phyloP scores from a whole-genome alignment of 257 asterid species.

The Cinchona pubescens region DNA sequence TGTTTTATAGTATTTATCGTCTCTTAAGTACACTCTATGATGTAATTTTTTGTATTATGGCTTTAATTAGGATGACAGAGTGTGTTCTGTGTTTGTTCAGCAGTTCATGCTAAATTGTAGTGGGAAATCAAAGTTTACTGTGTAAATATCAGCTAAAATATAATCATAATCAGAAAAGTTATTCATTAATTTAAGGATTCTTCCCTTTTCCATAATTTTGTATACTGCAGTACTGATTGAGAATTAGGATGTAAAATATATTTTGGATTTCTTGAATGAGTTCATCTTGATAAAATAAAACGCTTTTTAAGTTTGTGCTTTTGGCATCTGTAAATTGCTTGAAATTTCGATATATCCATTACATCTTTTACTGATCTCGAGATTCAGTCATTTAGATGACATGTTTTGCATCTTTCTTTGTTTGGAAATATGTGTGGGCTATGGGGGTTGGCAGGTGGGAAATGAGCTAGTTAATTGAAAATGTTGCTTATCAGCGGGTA shows the following conservation, averaged over 20 bases:
- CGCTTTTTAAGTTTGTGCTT: not conserved
- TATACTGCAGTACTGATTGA: too few species aligned
- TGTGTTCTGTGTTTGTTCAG: not conserved
- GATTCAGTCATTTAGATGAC: not conserved
- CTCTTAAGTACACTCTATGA: not conserved
- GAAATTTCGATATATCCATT: not conserved
- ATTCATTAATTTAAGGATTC: too few species aligned
- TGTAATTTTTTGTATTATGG: not conserved
- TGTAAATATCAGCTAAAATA: not conserved
- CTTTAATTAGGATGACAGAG: not conserved
- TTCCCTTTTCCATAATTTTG: too few species aligned
- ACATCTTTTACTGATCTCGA: not conserved
- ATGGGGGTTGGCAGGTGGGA: not conserved
- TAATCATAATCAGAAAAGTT: too few species aligned
- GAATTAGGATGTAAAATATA: too few species aligned
- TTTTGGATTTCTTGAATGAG: not conserved
- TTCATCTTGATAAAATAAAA: not conserved
- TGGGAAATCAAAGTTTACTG: not conserved
- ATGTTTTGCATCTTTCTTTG: not conserved
- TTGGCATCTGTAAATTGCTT: not conserved
- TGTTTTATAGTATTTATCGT: not conserved
- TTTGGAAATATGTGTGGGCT: not conserved
- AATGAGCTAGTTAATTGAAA: constrained; percentile 5
- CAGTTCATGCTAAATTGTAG: not conserved
- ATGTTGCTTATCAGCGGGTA: constrained; percentile 15